These are phyloP conservation scores for Eragrostis curvula DNA, from an alignment of 176 grass and related monocot species.

Conservation along the genomic window DNA sequence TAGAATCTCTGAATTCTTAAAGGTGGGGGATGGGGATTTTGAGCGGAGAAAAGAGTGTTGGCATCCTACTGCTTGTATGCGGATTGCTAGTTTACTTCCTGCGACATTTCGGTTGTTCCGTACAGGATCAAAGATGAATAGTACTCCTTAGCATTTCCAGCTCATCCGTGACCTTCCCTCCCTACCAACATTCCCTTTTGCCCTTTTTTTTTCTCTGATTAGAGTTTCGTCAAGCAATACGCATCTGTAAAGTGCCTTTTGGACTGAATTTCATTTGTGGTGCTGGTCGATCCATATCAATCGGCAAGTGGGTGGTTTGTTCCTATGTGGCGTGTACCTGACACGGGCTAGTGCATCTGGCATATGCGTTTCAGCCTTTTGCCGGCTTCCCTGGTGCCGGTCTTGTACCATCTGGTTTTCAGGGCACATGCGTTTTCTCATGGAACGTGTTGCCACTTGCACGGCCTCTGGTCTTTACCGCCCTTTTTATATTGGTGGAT, in stretches of 20 bases:
- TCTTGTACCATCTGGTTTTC: neutral
- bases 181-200: neutral
- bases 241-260: constrained; percentile 19
- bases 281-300: neutral
- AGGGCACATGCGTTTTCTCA: constrained; percentile 13
- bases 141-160: neutral
- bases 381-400: neutral
- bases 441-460: neutral
- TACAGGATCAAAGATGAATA: neutral
- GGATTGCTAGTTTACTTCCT: neutral
- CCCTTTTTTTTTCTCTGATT: neutral
- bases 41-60: neutral
- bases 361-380: neutral
- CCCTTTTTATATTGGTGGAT: constrained; percentile 14
- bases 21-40: neutral
- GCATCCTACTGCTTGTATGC: neutral
- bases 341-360: neutral
- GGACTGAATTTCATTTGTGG: neutral
- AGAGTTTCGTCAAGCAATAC: constrained; percentile 18
- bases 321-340: constrained; percentile 15
- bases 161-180: neutral
- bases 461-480: constrained; percentile 21
- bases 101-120: constrained; percentile 25
- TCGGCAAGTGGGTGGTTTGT: constrained; percentile 8
- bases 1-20: neutral